Conservation (phyloP, 164 flowering plant genomes). For the Stephania cephalantha region DNA sequence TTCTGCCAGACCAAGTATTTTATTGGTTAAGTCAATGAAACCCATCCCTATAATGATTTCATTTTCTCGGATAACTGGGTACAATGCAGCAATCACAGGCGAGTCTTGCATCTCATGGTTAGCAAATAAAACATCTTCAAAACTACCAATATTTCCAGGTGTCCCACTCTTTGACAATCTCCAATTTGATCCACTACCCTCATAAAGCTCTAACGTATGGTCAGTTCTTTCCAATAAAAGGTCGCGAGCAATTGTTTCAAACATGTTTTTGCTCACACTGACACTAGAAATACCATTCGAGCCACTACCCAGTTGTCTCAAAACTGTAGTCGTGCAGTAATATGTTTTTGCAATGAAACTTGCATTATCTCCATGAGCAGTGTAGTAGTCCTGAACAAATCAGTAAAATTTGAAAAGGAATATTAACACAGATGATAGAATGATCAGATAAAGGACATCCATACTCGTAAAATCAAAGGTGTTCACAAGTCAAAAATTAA, state of each 20-base stretch:
- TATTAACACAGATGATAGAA: not conserved
- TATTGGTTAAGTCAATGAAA: constrained; percentile 68
- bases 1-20: constrained; percentile 78
- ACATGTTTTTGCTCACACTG: constrained; percentile 80
- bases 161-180: constrained; percentile 71
- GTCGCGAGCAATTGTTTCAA: constrained; percentile 90
- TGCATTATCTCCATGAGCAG: constrained; percentile 94
- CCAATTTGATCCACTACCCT: constrained; percentile 98
- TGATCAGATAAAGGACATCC: not conserved
- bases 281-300: constrained; percentile 74
- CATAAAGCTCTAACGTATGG: constrained; percentile 82
- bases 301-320: constrained; percentile 80
- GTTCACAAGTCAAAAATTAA: no score
- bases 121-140: constrained; percentile 91
- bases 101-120: constrained; percentile 96
- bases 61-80: constrained; percentile 49
- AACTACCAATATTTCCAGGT: constrained; percentile 90
- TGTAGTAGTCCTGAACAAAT: constrained; percentile 71
- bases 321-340: constrained; percentile 79
- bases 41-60: constrained; percentile 76
- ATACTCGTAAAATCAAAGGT: not conserved
- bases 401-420: not conserved
- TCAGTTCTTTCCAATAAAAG: constrained; percentile 88
- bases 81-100: constrained; percentile 66
- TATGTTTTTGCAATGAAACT: constrained; percentile 83